phyloP scores from a whole-genome alignment of 2,329 filamentous ascomycete genomes.

The Trichophyton benhamiae region DNA sequence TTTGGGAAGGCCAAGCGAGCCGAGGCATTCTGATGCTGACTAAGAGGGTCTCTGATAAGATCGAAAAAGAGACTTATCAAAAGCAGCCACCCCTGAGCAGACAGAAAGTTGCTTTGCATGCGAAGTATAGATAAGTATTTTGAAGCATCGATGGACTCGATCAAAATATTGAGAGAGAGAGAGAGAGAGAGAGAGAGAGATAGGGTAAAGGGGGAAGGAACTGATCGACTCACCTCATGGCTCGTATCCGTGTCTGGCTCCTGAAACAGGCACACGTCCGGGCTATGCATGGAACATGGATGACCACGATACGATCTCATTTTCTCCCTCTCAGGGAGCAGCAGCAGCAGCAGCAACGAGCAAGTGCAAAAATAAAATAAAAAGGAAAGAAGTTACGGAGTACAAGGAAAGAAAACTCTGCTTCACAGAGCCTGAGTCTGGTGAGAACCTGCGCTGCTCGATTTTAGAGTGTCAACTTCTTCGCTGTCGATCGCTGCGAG shows the following conservation, averaged over 20 bases:
- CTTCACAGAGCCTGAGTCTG: not conserved
- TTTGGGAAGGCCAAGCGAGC: not conserved
- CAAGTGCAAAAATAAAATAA: not conserved
- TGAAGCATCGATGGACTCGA: no score
- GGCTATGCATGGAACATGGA: not conserved
- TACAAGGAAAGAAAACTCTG: not conserved
- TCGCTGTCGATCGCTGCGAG: constrained; percentile 4
- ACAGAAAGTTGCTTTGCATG: not conserved
- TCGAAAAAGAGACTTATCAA: not conserved
- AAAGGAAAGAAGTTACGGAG: not conserved
- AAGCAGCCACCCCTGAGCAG: not conserved
- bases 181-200: not conserved
- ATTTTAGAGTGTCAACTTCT: not conserved
- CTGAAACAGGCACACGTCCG: constrained; percentile 1
- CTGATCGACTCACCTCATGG: not conserved
- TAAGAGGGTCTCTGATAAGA: not conserved
- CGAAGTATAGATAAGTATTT: not conserved
- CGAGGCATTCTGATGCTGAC: not conserved
- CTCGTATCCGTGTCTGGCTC: not conserved
- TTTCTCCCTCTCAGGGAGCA: not conserved
- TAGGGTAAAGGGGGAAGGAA: not conserved
- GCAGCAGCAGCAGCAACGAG: not conserved
- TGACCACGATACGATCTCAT: not conserved
- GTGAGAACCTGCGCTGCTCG: not conserved
- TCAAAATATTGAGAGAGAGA: not conserved